Evolutionary conservation across 768 basidiomycete species (phyloP).

Genomic region (Phaeotremella fagi): DNA sequence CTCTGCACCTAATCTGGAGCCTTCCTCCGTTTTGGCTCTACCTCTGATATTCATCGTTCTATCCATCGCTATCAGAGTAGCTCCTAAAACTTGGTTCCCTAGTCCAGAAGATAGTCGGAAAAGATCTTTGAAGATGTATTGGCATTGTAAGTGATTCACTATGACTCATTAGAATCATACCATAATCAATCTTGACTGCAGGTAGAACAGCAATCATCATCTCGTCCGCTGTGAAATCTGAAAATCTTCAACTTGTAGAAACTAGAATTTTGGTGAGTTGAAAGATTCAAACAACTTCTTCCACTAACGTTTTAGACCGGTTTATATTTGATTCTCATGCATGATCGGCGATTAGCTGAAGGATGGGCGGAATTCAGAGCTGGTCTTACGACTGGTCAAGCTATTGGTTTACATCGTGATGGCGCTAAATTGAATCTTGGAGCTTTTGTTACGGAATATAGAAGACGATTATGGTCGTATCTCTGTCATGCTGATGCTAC

Average conservation of each 20-base stretch:
- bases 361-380: conserved; percentile 93
- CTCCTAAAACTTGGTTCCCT: conserved; percentile 73
- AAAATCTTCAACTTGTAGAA: conserved; percentile 80
- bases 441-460: conserved; percentile 70
- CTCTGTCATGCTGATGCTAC: conserved; percentile 89
- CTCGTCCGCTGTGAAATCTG: conserved; percentile 84
- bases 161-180: no score
- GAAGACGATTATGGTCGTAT: conserved; percentile 75
- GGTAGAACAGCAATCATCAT: conserved; percentile 79
- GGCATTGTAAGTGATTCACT: conserved; percentile 69
- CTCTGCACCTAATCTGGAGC: conserved; percentile 52
- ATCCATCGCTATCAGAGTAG: conserved; percentile 77
- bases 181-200: conserved; percentile 43
- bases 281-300: background rate
- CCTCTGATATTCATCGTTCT: conserved; percentile 85
- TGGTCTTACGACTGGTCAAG: conserved; percentile 83
- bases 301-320: conserved; percentile 56
- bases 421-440: conserved; percentile 60
- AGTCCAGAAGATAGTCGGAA: conserved; percentile 67
- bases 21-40: conserved; percentile 67
- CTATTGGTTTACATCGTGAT: conserved; percentile 84
- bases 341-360: conserved; percentile 63
- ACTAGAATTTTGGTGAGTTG: conserved; percentile 65
- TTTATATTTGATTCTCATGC: conserved; percentile 54
- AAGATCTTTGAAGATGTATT: conserved; percentile 81